Evolutionary conservation across 306 rosid genomes (phyloP).

Genomic region (Leucaena leucocephala): DNA sequence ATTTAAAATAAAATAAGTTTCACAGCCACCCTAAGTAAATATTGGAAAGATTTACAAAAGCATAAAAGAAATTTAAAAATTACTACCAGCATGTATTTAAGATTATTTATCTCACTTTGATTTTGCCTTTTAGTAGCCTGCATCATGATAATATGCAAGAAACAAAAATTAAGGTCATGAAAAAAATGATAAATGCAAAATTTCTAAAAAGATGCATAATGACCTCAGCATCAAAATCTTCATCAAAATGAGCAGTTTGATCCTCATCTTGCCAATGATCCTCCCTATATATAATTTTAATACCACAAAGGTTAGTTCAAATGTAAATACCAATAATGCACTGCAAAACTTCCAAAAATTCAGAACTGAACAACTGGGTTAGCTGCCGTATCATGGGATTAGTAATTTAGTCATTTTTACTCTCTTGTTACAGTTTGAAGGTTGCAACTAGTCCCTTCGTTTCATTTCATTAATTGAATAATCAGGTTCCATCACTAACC

Average conservation of each 20-base stretch:
- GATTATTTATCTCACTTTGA: slow-evolving; percentile 65
- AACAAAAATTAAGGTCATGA: slow-evolving; percentile 33
- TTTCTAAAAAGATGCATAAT: slow-evolving; percentile 19
- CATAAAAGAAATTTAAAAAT: slow-evolving; percentile 32
- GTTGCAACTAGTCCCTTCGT: neutral
- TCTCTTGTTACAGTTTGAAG: neutral
- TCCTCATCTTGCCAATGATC: slow-evolving; percentile 48
- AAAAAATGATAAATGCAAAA: slow-evolving; percentile 27
- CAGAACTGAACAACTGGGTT: neutral
- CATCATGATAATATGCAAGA: slow-evolving; percentile 32
- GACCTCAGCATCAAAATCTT: slow-evolving; percentile 63
- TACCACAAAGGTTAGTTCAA: slow-evolving; percentile 30
- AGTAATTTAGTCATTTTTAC: neutral
- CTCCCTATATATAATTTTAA: slow-evolving; percentile 53
- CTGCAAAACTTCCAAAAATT: neutral
- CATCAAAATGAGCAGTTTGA: slow-evolving; percentile 40
- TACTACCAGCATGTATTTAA: slow-evolving; percentile 85
- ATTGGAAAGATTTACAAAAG: slow-evolving; percentile 4
- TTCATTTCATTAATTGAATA: neutral
- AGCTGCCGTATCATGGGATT: neutral
- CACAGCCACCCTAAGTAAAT: slow-evolving; percentile 25
- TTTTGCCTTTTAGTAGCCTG: slow-evolving; percentile 59
- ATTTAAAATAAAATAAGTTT: slow-evolving; percentile 36
- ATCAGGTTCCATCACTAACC: slow-evolving; percentile 47
- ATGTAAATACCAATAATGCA: slow-evolving; percentile 20